Conservation (phyloP, 306 rosid genomes). For the Gleditsia sinensis region DNA sequence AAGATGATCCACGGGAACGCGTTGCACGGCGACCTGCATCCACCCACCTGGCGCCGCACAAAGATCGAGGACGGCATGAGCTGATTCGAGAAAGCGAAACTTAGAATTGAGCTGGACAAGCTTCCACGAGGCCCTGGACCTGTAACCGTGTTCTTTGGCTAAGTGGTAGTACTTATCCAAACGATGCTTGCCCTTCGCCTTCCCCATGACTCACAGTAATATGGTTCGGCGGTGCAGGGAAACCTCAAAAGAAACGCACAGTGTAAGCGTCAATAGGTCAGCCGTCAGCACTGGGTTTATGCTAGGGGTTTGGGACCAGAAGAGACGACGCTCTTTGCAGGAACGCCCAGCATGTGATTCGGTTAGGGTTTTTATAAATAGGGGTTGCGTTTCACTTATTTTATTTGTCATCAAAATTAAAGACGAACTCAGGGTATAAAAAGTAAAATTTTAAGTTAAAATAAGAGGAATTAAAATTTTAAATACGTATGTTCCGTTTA, state of each 20-base stretch:
- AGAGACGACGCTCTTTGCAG: not conserved
- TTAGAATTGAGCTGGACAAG: constrained; percentile 80
- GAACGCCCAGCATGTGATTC: too few species aligned
- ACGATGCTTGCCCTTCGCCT: constrained; percentile 96
- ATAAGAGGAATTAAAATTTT: too few species aligned
- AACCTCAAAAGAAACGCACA: not conserved
- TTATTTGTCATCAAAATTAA: too few species aligned
- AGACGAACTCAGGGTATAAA: too few species aligned
- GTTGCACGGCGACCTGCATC: constrained; percentile 96
- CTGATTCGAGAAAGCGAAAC: constrained; percentile 66
- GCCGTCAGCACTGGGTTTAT: not conserved
- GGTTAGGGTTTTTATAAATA: too few species aligned
- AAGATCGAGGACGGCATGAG: constrained; percentile 89
- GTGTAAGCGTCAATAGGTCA: not conserved
- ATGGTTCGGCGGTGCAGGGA: not conserved
- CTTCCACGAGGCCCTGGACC: constrained; percentile 95
- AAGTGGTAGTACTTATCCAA: constrained; percentile 83
- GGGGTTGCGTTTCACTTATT: too few species aligned
- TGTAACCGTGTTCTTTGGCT: constrained; percentile 93
- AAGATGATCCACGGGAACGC: constrained; percentile 72
- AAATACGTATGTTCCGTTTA: too few species aligned
- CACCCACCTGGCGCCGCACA: constrained; percentile 99
- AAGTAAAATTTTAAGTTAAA: too few species aligned
- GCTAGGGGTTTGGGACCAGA: not conserved
- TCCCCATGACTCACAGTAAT: constrained; percentile 55